Conservation (phyloP, 2,329 filamentous ascomycete genomes). For the Cyphellophora attinorum region DNA sequence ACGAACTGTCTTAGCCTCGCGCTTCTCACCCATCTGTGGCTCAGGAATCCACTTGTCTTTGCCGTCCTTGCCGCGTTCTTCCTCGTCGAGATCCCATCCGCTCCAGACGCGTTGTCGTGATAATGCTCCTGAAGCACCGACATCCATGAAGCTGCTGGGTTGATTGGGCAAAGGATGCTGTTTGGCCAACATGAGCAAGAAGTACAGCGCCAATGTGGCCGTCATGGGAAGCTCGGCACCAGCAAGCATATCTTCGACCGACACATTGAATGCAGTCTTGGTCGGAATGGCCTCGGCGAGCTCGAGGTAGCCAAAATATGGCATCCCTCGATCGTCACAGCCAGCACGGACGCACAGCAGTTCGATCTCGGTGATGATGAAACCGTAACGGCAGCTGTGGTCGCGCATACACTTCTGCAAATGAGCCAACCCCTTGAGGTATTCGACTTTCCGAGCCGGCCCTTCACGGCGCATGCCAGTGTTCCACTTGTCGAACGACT, state of each 20-base stretch:
- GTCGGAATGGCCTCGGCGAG: slow-evolving; percentile 51
- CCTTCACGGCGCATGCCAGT: slow-evolving; percentile 82
- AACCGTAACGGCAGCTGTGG: slow-evolving; percentile 85
- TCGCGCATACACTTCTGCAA: slow-evolving; percentile 89
- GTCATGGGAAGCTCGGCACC: slow-evolving; percentile 36
- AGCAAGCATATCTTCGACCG: slow-evolving; percentile 5
- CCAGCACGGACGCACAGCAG: slow-evolving; percentile 82
- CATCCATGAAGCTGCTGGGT: slow-evolving; percentile 48
- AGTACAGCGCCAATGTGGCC: slow-evolving; percentile 52
- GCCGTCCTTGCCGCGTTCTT: slow-evolving; percentile 26
- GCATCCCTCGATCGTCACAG: slow-evolving; percentile 50
- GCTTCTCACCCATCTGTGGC: slow-evolving; percentile 48
- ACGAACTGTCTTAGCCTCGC: slow-evolving; percentile 49
- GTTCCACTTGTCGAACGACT: slow-evolving; percentile 90
- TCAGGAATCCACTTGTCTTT: slow-evolving; percentile 56
- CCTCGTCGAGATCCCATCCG: slow-evolving; percentile 14
- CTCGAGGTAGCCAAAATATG: slow-evolving; percentile 84
- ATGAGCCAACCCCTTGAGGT: slow-evolving; percentile 76
- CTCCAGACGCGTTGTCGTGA: slow-evolving; percentile 45
- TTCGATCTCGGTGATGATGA: slow-evolving; percentile 94
- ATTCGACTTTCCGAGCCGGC: slow-evolving; percentile 77
- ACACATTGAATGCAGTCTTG: slow-evolving; percentile 28
- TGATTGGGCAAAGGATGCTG: slow-evolving; percentile 50
- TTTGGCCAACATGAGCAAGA: slow-evolving; percentile 56
- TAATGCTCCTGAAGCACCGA: slow-evolving; percentile 48